Percentiles rank a stretch among this genome's conserved stretches.
Evolutionary conservation across 768 basidiomycete species (phyloP).

Genomic region (Russula lepida): DNA sequence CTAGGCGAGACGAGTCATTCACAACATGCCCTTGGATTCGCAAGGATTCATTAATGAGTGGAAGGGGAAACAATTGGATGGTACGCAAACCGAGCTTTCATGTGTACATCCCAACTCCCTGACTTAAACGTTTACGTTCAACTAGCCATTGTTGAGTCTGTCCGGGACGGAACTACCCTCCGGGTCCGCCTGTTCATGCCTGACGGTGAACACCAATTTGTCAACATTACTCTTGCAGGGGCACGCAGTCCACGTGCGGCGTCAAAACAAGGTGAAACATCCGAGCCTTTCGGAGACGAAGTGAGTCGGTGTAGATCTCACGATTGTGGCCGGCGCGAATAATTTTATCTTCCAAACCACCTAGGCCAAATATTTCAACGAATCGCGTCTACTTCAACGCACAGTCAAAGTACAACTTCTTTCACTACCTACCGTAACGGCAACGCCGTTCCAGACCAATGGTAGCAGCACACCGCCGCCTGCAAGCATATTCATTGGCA

Average conservation of each 20-base stretch:
- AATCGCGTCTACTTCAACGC: constrained; percentile 77
- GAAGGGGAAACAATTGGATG: constrained; percentile 88
- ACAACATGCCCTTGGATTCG: constrained; percentile 86
- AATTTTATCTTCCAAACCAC: not conserved
- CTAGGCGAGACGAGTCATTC: constrained; percentile 65
- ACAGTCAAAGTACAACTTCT: constrained; percentile 69
- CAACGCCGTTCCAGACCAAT: constrained; percentile 70
- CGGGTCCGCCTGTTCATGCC: constrained; percentile 84
- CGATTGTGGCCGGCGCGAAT: not conserved
- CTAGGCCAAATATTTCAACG: constrained; percentile 90
- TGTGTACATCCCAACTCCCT: constrained; percentile 6
- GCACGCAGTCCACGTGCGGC: constrained; percentile 66
- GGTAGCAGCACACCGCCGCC: constrained; percentile 49
- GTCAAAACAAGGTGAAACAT: constrained; percentile 63
- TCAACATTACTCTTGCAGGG: constrained; percentile 79
- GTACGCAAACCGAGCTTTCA: constrained; percentile 33
- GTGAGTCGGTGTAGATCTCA: constrained; percentile 33
- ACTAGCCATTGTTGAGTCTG: constrained; percentile 85
- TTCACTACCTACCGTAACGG: constrained; percentile 68
- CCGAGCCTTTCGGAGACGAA: constrained; percentile 87
- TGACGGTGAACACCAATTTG: constrained; percentile 81
- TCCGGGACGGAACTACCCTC: constrained; percentile 86
- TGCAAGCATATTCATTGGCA: constrained; percentile 85
- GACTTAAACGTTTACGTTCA: not conserved
- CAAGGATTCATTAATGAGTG: constrained; percentile 83